Base-by-base conservation (phyloP, 2,329 filamentous ascomycete species). In the Bipolaris victoriae region DNA sequence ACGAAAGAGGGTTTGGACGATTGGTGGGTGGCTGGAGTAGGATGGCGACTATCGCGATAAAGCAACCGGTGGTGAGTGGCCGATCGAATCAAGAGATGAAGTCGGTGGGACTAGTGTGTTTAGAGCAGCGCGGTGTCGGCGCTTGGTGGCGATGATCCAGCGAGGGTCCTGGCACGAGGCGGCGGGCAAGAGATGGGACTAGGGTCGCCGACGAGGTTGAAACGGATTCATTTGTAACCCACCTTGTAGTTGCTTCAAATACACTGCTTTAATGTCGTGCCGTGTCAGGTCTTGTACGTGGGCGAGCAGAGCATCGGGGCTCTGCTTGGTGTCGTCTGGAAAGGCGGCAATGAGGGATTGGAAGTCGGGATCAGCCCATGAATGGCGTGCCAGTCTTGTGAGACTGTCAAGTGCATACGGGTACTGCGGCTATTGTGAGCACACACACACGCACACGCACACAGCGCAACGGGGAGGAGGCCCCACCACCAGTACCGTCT, bases 231-330 rank as follows among this genome's bases (percentile, higher is more conserved):
- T 58, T 57, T 52, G 50, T 58, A 52, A 67, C 71, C 64, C 58
- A 76, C 72, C 74, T 78, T 95, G 90, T 41, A 94, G 85, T 57
- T 85, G 85, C 79, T 95, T 95, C 62, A 93, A 81, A 76, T 92
- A 92, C 40, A 89, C 80, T 58, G 87, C 82, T 77, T 94, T 95
- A 70, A 91, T 82, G 72, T 95, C 90, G 61, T 83, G 84, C 58
- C 82, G 79, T 68, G 91, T 88, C 61, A 94, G 83, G 69, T 92
- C 87, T 63, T 83, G 79, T 58, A 91, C 86, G 76, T 93, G 90
- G 13, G 83, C 81, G 63, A 86, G 81, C 55, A 94, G 81, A 20
- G 84, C 83, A 20, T 80, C 77, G 46, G 84, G 85, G 41, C 86
- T 85, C 53, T 79, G 75, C 66, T 83, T 84, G 70, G 86, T 83